These are phyloP conservation scores for Blechomonas ayalai DNA, from an alignment of 208 protist genomes.

Conservation along the genomic window DNA sequence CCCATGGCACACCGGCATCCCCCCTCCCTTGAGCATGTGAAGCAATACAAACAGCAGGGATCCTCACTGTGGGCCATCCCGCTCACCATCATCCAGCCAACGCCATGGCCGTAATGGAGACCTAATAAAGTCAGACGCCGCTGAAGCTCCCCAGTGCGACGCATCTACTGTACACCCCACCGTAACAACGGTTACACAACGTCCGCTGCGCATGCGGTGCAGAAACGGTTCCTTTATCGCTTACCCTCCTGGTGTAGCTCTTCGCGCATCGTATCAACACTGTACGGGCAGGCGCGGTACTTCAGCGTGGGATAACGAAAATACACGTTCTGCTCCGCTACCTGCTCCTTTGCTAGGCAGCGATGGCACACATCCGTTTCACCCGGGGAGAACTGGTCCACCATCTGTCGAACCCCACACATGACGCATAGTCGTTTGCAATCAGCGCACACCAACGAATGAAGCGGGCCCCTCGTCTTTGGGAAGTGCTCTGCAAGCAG, in stretches of 20 bases:
- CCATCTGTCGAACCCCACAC: slow-evolving; percentile 51
- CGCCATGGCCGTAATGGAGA: too few species aligned
- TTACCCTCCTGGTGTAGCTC: slow-evolving; percentile 34
- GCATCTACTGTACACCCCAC: too few species aligned
- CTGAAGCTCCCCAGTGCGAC: too few species aligned
- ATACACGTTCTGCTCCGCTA: slow-evolving; percentile 80
- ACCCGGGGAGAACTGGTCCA: slow-evolving; percentile 40
- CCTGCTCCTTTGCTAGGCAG: slow-evolving; percentile 66
- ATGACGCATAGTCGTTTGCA: slow-evolving; percentile 71
- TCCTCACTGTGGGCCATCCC: too few species aligned
- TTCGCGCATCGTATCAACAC: slow-evolving; percentile 69
- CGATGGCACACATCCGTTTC: slow-evolving; percentile 37
- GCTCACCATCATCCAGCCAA: too few species aligned
- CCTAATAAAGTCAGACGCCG: too few species aligned
- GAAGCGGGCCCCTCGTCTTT: slow-evolving; percentile 23
- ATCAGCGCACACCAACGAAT: slow-evolving; percentile 49
- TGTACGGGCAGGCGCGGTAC: slow-evolving; percentile 80
- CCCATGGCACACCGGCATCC: too few species aligned
- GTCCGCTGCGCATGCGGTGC: too few species aligned
- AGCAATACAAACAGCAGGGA: too few species aligned
- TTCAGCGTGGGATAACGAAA: slow-evolving; percentile 85
- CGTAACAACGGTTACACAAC: too few species aligned
- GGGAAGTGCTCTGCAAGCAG: slow-evolving; percentile 67
- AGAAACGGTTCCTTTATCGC: too few species aligned
- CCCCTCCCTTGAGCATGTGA: too few species aligned